Percentiles rank a stretch among this genome's conserved stretches.
Conservation (phyloP, 352 stramenopile genomes). For the Hyaloperonospora brassicae region DNA sequence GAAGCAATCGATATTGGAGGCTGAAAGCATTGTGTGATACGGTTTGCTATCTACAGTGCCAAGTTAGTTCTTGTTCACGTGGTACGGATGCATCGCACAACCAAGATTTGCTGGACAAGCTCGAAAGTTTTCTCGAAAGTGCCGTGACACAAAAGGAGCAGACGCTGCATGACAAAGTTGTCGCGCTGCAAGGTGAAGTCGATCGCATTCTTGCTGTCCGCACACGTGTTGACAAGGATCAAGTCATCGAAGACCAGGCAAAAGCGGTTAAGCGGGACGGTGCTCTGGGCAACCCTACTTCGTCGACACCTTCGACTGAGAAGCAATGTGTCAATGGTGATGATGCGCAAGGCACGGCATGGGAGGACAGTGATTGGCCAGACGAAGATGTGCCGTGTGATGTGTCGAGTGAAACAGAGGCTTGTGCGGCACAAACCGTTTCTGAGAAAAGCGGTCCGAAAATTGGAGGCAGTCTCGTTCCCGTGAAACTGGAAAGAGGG, state of each 20-base stretch:
- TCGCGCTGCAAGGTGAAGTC: constrained; percentile 12
- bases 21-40: constrained; percentile 24
- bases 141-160: constrained; percentile 8
- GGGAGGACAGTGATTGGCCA: constrained; percentile 25
- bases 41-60: constrained; percentile 31
- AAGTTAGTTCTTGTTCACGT: constrained; percentile 21
- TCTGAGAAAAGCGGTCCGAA: constrained; percentile 22
- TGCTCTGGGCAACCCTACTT: background rate
- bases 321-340: constrained; percentile 4
- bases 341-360: constrained; percentile 10
- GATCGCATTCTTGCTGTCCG: constrained; percentile 11
- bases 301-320: background rate
- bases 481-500: constrained; percentile 25
- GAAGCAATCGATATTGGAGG: constrained; percentile 12
- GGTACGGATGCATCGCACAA: constrained; percentile 12
- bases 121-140: constrained; percentile 24
- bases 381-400: constrained; percentile 15
- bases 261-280: background rate
- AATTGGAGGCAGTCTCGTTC: constrained; percentile 20
- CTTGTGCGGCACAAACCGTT: constrained; percentile 15
- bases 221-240: background rate
- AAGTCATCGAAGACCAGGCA: background rate
- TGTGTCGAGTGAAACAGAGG: constrained; percentile 10
- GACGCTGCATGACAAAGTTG: constrained; percentile 18
- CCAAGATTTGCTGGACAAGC: constrained; percentile 23